Base-by-base conservation (phyloP, 495 filamentous ascomycete species). In the Penicillium atrosanguineum region DNA sequence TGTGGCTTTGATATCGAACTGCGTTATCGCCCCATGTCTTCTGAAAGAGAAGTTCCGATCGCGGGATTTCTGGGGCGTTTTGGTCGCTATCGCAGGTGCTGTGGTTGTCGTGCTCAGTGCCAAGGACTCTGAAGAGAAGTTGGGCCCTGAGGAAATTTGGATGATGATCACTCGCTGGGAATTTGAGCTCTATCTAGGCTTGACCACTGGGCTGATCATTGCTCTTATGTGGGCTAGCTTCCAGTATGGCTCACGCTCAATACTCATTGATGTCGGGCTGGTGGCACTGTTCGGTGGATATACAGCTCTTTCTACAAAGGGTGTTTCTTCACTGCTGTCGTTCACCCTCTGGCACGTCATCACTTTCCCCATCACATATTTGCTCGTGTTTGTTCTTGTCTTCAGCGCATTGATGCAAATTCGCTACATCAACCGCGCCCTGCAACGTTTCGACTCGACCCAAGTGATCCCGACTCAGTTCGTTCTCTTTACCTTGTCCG, bases 381-480 rank as follows among this genome's bases (percentile, higher is more conserved):
- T 87, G 1, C 81, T 97, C 12, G 70, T 88, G 2, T 79, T 86
- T 40, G 70, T 97, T 40, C 81, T 98, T 15, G 73, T 93, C 7
- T 83, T 71, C 26, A 96, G 93, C 7, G 94, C 94, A 18, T 72
- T 97, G 48, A 88, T 97, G 83, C 94, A 98, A 70, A 90, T 98
- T 56, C 90, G 87, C 55, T 98, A 97, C 67, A 79, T 98, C 56
- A 98, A 98, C 73, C 90, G 91, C 44, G 92, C 94, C 1, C 76
- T 98, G 18, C 91, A 95, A 65, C 85, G 89, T 48, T 98, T 98
- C 73, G 90, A 96, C 68, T 93, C 92, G 0, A 98, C 94, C 0
- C 90, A 96, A 61, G 94, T 98, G 55, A 97, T 98, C 48, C 94
- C 94, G 2, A 90, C 90, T 12, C 94, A 98, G 63, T 98, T 98